These are phyloP conservation scores for Pelagomonas calceolata DNA, from an alignment of 108 stramenopile species.

Conservation along the genomic window DNA sequence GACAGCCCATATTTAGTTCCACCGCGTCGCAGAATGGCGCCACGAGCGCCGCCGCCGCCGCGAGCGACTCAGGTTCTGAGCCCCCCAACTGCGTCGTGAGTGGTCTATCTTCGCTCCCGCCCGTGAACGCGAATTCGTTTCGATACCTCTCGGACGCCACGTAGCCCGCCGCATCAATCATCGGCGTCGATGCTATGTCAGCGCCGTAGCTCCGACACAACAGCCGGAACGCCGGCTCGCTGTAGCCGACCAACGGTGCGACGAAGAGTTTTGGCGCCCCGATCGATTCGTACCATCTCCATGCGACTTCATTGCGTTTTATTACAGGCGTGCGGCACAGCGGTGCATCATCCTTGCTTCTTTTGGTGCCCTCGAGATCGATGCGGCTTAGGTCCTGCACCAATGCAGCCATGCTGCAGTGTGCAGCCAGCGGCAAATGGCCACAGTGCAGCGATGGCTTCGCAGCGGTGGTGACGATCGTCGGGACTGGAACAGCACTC, in stretches of 20 bases:
- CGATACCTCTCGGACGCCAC: background rate
- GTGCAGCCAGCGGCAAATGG: no score
- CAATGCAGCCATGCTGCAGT: no score
- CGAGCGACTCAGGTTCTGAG: constrained; percentile 58
- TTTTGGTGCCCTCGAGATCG: no score
- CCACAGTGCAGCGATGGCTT: no score
- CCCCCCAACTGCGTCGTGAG: constrained; percentile 85
- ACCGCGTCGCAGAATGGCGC: constrained; percentile 69
- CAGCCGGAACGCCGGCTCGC: constrained; percentile 47
- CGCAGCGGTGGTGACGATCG: no score
- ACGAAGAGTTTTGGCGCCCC: constrained; percentile 4
- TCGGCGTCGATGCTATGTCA: constrained; percentile 35
- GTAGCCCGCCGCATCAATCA: constrained; percentile 23
- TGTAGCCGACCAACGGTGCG: constrained; percentile 49
- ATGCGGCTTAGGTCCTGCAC: no score
- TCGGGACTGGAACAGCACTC: no score
- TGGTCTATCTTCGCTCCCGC: constrained; percentile 47
- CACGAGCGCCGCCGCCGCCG: constrained; percentile 64
- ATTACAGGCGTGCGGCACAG: no score
- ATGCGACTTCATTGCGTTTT: background rate
- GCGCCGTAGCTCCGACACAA: constrained; percentile 33
- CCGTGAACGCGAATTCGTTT: background rate
- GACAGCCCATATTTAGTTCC: constrained; percentile 95
- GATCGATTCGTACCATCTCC: background rate
- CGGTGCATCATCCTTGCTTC: no score